These are phyloP conservation scores for Flagelloscypha sp. DNA, from an alignment of 768 basidiomycete species.

Conservation along the genomic window DNA sequence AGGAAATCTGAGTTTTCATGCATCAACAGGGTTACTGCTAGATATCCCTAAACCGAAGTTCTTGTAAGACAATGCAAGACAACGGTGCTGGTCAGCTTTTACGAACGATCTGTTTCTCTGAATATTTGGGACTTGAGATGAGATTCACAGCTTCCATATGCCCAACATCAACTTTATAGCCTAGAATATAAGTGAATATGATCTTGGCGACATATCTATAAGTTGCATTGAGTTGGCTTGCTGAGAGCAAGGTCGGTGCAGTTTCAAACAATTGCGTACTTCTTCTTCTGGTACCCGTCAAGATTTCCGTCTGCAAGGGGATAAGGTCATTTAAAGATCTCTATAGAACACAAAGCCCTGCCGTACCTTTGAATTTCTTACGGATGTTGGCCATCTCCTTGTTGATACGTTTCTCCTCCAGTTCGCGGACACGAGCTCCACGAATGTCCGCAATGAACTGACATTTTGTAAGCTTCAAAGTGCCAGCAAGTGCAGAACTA, in stretches of 20 bases:
- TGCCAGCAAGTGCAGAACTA: slow-evolving; percentile 2
- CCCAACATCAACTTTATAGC: slow-evolving; percentile 97
- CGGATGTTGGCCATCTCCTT: slow-evolving; percentile 99
- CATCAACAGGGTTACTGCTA: slow-evolving; percentile 94
- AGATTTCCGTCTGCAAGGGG: slow-evolving; percentile 61
- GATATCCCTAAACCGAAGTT: slow-evolving; percentile 65
- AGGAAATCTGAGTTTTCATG: slow-evolving; percentile 98
- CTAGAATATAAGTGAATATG: slow-evolving; percentile 97
- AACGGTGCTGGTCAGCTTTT: slow-evolving; percentile 4
- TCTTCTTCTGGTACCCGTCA: slow-evolving; percentile 90
- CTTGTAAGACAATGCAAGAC: slow-evolving; percentile 8
- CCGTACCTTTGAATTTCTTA: slow-evolving; percentile 92
- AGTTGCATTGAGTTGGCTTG: slow-evolving; percentile 3
- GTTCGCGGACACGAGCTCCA: slow-evolving; percentile 89
- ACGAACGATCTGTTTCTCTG: slow-evolving; percentile 96
- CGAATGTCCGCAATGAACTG: slow-evolving; percentile 99
- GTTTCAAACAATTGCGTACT: slow-evolving; percentile 39
- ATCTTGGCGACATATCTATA: slow-evolving; percentile 94
- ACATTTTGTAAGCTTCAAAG: slow-evolving; percentile 1
- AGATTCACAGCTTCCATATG: slow-evolving; percentile 99
- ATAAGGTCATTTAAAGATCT: slow-evolving; percentile 2
- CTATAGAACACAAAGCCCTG: neutral
- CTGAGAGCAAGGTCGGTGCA: slow-evolving; percentile 1
- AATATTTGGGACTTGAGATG: slow-evolving; percentile 91
- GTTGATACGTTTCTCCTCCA: slow-evolving; percentile 98